Conservation (phyloP, 148 eudicot genomes). For the Persicaria tinctoria region DNA sequence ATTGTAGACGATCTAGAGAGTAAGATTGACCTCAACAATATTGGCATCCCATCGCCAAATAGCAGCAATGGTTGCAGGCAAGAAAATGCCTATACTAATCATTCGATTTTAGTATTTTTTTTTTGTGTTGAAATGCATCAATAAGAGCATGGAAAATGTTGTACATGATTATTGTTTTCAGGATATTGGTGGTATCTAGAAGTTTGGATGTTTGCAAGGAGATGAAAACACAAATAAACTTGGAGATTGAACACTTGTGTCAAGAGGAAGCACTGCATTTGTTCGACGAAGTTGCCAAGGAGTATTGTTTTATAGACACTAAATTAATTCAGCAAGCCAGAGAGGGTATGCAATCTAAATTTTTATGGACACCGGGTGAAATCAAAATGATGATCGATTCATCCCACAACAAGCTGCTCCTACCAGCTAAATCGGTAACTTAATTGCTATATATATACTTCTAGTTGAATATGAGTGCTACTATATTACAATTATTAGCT, state of each 20-base stretch:
- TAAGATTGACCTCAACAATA: not conserved
- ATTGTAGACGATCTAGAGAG: not conserved
- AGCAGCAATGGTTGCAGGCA: not conserved
- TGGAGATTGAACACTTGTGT: not conserved
- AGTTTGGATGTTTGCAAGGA: not conserved
- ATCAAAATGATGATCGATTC: not conserved
- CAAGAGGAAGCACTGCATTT: slow-evolving; percentile 4
- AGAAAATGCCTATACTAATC: not conserved
- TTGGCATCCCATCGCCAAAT: slow-evolving; percentile 1
- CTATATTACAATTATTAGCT: not conserved
- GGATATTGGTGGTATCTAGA: not conserved
- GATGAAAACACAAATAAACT: not conserved
- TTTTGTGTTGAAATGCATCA: not conserved
- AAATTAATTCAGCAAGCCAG: not conserved
- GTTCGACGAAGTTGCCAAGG: not conserved
- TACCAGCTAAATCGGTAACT: not conserved
- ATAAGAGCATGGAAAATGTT: not conserved
- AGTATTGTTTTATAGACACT: not conserved
- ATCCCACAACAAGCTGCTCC: not conserved
- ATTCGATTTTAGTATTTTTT: not conserved
- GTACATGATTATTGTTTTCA: not conserved
- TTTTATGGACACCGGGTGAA: not conserved
- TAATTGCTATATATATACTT: too few species aligned
- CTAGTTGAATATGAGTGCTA: not conserved
- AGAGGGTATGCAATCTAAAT: not conserved